Conservation (phyloP, 495 filamentous ascomycete species). For the Tuber microsphaerosporum region DNA sequence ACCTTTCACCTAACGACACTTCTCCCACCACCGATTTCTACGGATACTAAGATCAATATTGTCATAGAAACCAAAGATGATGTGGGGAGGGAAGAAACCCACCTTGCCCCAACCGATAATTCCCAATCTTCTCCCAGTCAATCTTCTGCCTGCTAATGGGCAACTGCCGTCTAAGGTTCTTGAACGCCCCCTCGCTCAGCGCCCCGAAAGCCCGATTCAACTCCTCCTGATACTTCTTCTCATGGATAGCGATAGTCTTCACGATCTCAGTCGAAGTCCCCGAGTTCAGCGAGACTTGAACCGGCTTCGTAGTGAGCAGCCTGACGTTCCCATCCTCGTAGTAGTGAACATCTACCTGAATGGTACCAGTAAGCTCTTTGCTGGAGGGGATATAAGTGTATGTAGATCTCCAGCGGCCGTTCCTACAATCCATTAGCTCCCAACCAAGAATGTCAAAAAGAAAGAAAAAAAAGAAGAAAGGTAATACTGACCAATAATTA, state of each 20-base stretch:
- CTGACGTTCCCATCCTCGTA: conserved; percentile 99
- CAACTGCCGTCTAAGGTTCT: conserved; percentile 81
- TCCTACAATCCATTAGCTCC: conserved; percentile 50
- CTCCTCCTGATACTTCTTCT: conserved; percentile 94
- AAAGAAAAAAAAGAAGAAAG: background rate
- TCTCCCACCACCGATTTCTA: conserved; percentile 46
- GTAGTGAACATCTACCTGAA: conserved; percentile 93
- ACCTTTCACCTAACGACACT: conserved; percentile 23
- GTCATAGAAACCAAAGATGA: background rate
- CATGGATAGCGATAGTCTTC: conserved; percentile 64
- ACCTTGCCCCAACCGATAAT: conserved; percentile 76
- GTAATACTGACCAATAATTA: conserved; percentile 72
- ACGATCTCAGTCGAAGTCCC: conserved; percentile 61
- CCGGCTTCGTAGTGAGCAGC: conserved; percentile 71
- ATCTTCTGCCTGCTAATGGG: conserved; percentile 97
- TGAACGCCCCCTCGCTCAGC: conserved; percentile 90
- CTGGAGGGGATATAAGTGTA: conserved; percentile 68
- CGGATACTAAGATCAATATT: conserved; percentile 11
- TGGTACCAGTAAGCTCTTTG: conserved; percentile 55
- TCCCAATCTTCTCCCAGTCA: conserved; percentile 98
- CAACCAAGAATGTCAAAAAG: background rate
- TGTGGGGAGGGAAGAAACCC: conserved; percentile 12
- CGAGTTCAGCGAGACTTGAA: conserved; percentile 54
- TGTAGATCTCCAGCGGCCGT: conserved; percentile 86
- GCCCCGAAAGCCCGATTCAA: conserved; percentile 81